Base-by-base conservation (phyloP, 1,284 basidiomycete species). In the Apiotrichum porosum region DNA sequence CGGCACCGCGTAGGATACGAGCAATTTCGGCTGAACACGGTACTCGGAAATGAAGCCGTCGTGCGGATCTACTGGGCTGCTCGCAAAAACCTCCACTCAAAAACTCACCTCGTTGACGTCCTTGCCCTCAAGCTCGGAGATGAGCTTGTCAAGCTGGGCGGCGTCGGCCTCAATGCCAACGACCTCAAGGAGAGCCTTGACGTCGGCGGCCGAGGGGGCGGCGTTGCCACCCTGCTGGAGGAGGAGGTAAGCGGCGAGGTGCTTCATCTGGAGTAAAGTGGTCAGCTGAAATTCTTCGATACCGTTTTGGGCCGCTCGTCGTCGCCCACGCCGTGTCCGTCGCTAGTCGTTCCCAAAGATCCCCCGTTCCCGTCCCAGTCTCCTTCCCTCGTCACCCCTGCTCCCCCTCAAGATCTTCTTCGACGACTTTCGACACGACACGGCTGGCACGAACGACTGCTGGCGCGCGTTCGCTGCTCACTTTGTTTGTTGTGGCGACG, bases 231-330 rank as follows among this genome's bases (percentile, higher is more conserved):
- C 95, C 73, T 85, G 82, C 76, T 88, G 86, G 78, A 97, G 90
- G 75, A 99, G 89, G 62, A 99, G 83, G 81, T 97, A 98, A 64
- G 90, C 91, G 79, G 93, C 94, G 78, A 98, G 81, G 78, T 94
- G 81, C 81, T 90, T 89, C 91, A 95, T 94, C 86, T 90, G 59
- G 26, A 28, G 12, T 6, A 12, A 23, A 18, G 5, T 3, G 6
- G 52, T 54, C 37, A 51, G 48, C 36, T 33, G 9, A 2, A 15
- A 2, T 3, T 6, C n/a, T n/a, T 28, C 26, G 26, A 28, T 12
- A 28, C 26, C 26, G 26, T 19, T n/a, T 39, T n/a, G n/a, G n/a
- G n/a, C n/a, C n/a, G 19, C 14, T 8, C 13, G n/a, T 40, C 26
- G 22, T 3, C 28, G 23, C 18, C 22, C n/a, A 14, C n/a, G 32